Evolutionary conservation across 1,139 yeast genomes (phyloP), one percentile per base, ranked within the genome.

Genomic region (Debaryomyces singareniensis): DNA sequence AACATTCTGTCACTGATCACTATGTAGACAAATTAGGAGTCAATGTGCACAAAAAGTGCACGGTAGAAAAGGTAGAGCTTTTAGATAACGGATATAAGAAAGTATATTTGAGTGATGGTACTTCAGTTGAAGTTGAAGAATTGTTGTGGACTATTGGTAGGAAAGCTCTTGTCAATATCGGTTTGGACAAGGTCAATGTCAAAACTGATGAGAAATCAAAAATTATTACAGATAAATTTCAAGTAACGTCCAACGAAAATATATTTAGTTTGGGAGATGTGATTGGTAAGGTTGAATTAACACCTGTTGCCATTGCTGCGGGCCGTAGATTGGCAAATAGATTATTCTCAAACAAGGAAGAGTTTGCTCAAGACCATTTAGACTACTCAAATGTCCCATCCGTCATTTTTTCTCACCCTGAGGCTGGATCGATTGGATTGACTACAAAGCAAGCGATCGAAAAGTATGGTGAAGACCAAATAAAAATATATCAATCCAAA

Each of bases 301-400:
- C 99, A 5, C 99, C 99, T 5, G 97, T 87, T 28, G 98, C 98
- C 28, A 91, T 91, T 65, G 97, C 98, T 24, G 93, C 98, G 5
- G 99, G 99, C 35, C 80, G 99, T 60, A 84, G 77, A 57, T 72
- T 91, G 43, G 75, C 96, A 24, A 89, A 87, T 64, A 75, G 99
- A 55, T 62, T 91, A 38, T 91, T 89, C 53, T 63, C 69, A 5
- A 96, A 96, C 15, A 80, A 89, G 30, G 75, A 71, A 32, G 55
- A 62, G 37, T 84, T 71, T 63, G 75, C 75, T 44, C 53, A 73
- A 30, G 70, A 71, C 40, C 86, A 87, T 53, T 84, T 84, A 55
- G 96, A 87, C 53, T 93, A 80, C 57, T 60, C 55, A 28, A 83
- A 87, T 53, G 75, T 91, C 30, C 98, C 99, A 28, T 82, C 95